A percentile compares a stretch with the other conserved stretches of the same genome.
phyloP scores from a whole-genome alignment of 2,329 filamentous ascomycete genomes.

The Scleromitrula shiraiana region DNA sequence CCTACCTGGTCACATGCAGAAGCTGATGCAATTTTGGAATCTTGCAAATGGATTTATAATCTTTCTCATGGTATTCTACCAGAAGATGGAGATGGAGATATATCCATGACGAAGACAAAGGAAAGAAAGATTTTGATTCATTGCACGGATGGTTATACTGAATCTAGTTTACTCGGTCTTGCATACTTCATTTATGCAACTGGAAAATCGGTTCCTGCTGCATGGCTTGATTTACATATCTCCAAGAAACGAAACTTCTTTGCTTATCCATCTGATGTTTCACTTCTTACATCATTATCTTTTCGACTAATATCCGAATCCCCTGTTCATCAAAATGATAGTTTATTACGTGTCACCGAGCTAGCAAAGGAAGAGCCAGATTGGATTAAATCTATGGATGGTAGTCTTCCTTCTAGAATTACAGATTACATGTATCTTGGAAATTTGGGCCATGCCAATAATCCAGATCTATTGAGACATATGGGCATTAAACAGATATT shows the following conservation, averaged over 20 bases:
- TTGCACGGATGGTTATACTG: constrained; percentile 93
- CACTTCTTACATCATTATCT: constrained; percentile 69
- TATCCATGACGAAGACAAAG: constrained; percentile 38
- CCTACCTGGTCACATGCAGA: constrained; percentile 78
- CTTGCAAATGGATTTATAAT: constrained; percentile 83
- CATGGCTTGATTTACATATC: constrained; percentile 80
- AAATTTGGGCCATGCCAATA: constrained; percentile 89
- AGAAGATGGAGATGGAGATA: constrained; percentile 44
- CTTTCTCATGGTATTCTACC: constrained; percentile 33
- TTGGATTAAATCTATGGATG: constrained; percentile 81
- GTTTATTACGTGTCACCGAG: constrained; percentile 44
- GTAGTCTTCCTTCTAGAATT: constrained; percentile 82
- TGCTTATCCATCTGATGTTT: constrained; percentile 85
- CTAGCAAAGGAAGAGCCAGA: constrained; percentile 54
- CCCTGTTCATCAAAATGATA: constrained; percentile 43
- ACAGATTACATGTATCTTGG: constrained; percentile 94
- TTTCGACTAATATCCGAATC: constrained; percentile 67
- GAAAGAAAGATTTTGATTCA: constrained; percentile 72
- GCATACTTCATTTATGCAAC: constrained; percentile 93
- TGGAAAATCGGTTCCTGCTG: constrained; percentile 69
- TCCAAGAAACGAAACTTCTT: constrained; percentile 87
- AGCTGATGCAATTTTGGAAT: constrained; percentile 75
- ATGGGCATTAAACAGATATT: constrained; percentile 82
- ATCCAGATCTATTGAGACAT: constrained; percentile 69
- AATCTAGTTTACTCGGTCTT: constrained; percentile 79